These are phyloP conservation scores for Pyrus pyrifolia DNA, from an alignment of 306 rosid genomes.

Conservation along the genomic window DNA sequence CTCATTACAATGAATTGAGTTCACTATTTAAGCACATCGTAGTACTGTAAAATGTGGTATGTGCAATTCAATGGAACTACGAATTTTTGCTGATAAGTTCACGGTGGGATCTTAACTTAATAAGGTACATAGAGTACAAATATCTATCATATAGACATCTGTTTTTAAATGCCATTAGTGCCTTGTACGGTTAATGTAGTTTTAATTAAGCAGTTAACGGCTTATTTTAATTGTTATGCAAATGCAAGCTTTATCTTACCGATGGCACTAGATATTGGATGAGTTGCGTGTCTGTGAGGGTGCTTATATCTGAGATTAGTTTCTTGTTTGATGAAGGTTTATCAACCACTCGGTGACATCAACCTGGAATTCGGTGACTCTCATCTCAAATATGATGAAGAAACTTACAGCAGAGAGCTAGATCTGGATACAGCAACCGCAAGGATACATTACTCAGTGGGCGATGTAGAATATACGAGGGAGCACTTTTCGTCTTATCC, in stretches of 20 bases:
- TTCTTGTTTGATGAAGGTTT: constrained; percentile 13
- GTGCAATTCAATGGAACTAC: neutral
- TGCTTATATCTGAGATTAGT: neutral
- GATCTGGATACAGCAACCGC: constrained; percentile 79
- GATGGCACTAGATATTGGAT: neutral
- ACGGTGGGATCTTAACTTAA: neutral
- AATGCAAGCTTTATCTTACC: neutral
- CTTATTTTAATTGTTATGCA: neutral
- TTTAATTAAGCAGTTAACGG: neutral
- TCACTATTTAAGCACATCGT: neutral
- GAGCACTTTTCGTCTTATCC: constrained; percentile 79
- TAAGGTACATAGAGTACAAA: neutral
- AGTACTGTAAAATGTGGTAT: neutral
- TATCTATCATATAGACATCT: neutral
- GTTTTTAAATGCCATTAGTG: neutral
- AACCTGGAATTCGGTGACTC: constrained; percentile 70
- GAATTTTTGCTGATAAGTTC: neutral
- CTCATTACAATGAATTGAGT: neutral
- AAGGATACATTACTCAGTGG: constrained; percentile 59
- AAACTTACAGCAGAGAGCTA: constrained; percentile 62
- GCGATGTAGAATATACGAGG: constrained; percentile 65
- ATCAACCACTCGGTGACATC: constrained; percentile 80
- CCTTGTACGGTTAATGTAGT: neutral
- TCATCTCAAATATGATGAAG: constrained; percentile 52
- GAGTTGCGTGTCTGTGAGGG: neutral